Base-by-base conservation (phyloP, 2,329 filamentous ascomycete genomes). In the Cordyceps javanica region DNA sequence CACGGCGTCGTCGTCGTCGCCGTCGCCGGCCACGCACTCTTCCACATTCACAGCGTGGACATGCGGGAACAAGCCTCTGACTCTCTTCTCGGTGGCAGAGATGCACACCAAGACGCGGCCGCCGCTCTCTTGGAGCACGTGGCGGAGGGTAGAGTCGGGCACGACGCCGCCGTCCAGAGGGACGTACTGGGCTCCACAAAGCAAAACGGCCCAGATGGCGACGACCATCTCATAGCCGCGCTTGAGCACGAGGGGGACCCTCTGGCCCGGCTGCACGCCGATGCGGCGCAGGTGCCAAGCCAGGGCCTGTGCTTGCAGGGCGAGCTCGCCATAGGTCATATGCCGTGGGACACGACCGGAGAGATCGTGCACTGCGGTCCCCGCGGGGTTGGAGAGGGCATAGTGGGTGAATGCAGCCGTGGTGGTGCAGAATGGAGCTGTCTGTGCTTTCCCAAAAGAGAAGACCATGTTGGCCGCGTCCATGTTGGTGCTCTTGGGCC, bases 181-280 rank as follows among this genome's bases (percentile, higher is more conserved):
- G 5, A 84, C 74, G 63, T 85, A 85, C 61, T 85, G 81, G 14
- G 77, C 82, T 21, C 82, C 81, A 49, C 77, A 77, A 57, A 80
- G 81, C 34, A 85, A 69, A 19, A 83, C 72, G 2, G 80, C 81
- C 57, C 82, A 71, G 50, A 84, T 82, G 21, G 77, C 81, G 51
- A 82, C 73, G 7, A 83, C 69, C 79, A 85, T 82, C 61, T 82
- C 79, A 49, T 81, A 68, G 39, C 80, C 77, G 14, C 82, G 74
- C 59, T 77, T 78, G 58, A 78, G 77, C n/a, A 84, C 74, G 26
- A 84, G 71, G n/a, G 78, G 79, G 6, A 83, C 72, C 38, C 77
- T 71, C 62, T 82, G 75, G 6, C 72, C 69, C 25, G 75, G 73
- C 36, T 64, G 61, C 25, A 80, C 69, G 32, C 77, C 78, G 14